phyloP scores from a whole-genome alignment of 805 yeast genomes.

The Barnettozyma sp. region DNA sequence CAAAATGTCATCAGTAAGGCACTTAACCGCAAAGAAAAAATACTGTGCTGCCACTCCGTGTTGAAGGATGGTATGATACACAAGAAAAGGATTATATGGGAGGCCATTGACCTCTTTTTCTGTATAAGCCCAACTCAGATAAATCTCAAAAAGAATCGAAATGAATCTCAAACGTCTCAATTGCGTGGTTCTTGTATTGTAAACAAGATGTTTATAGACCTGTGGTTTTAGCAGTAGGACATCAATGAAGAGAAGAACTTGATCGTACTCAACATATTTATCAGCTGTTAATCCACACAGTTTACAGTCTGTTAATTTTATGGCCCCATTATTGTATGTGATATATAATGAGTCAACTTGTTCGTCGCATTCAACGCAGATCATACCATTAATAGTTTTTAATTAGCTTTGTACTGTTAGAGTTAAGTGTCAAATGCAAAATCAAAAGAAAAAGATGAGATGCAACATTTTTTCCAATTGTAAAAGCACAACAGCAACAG shows the following conservation, averaged over 20 bases:
- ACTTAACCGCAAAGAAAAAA: slow-evolving; percentile 44
- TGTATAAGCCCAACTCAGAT: slow-evolving; percentile 85
- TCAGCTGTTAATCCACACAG: slow-evolving; percentile 74
- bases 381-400: no score
- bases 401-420: neutral
- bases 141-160: slow-evolving; percentile 76
- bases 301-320: slow-evolving; percentile 70
- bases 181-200: slow-evolving; percentile 29
- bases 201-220: slow-evolving; percentile 82
- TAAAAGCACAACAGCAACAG: no score
- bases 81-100: slow-evolving; percentile 15
- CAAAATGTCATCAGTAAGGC: slow-evolving; percentile 39
- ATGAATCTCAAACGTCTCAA: slow-evolving; percentile 50
- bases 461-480: no score
- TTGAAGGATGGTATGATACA: slow-evolving; percentile 29
- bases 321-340: slow-evolving; percentile 68
- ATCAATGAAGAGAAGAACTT: slow-evolving; percentile 77
- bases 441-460: neutral
- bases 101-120: slow-evolving; percentile 44
- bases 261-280: slow-evolving; percentile 85
- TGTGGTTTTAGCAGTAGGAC: slow-evolving; percentile 77
- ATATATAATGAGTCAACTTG: slow-evolving; percentile 62
- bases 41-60: slow-evolving; percentile 45
- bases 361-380: slow-evolving; percentile 82
- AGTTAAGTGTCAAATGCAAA: neutral